Evolutionary conservation across 176 grass and related monocot species (phyloP), one percentile per base, ranked within the genome.

Genomic region (Bromus sterilis): DNA sequence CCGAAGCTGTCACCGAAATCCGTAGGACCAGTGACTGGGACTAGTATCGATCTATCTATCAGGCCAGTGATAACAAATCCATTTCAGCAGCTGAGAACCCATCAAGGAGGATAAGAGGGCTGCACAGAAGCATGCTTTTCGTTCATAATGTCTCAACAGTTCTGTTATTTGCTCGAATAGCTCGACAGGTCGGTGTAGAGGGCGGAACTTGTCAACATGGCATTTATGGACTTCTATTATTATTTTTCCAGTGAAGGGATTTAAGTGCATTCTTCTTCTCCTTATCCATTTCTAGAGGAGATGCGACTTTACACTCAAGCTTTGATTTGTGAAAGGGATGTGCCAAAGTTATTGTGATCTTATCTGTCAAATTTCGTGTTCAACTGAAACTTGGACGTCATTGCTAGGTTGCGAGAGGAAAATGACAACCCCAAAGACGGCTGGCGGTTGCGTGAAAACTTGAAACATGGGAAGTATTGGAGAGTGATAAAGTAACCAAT

Each of bases 11-110:
- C 79, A 86, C 66, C 33, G 16, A 15, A 86, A 78, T 74, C 58
- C 13, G 44, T 78, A 89, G 44, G 83, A 44, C 68, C 88, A 6
- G 29, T 71, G 78, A 89, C 23, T 71, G 44, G 58, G 83, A 82
- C 83, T 74, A 66, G 79, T 32, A 74, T 89, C 41, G 37, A 76
- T 89, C 39, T 41, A 80, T 85, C 49, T 16, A 79, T 46, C 41
- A 41, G 25, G 41, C 21, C 8, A 48, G 23, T 84, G 35, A 74
- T 66, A 66, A n/a, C 44, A 74, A 44, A 30, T 73, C 74, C 14
- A 41, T 58, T 82, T 73, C 66, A 66, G 56, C 71, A 33, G 65
- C 57, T 78, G 66, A 89, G 64, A 28, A 40, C 73, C 66, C 83
- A 78, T 82, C 56, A 63, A 72, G 11, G 36, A 36, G 36, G 66